Evolutionary conservation across 192 early-diverging fungal species (phyloP), one percentile per base, ranked within the genome.

Genomic region (Radiomyces spectabilis): DNA sequence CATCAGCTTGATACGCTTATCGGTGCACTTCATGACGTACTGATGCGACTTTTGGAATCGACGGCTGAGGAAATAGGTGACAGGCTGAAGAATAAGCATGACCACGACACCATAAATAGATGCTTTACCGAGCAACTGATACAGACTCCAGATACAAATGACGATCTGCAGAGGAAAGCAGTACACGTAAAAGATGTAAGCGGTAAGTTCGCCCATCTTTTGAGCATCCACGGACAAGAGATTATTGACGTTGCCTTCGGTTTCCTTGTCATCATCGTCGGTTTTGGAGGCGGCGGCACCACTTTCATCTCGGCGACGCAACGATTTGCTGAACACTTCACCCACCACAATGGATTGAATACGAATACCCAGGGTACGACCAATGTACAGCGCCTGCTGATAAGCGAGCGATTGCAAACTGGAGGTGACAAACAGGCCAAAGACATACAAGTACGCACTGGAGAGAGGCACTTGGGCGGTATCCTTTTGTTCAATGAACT

Each of bases 1-100:
- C 41, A 90, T 80, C 53, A 83, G 73, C 9, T 82, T 79, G 49
- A 96, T 73, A 19, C 93, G 82, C 57, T 86, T 82, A 66, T 96
- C 93, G 35, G 74, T 80, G 21, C 69, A 65, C 2, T 46, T 49
- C 75, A 80, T 75, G 35, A 82, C 71, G 2, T 72, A 47, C 56
- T 67, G 84, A 34, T 74, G 56, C 2, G 27, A 43, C n/a, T 49
- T 32, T 51, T 85, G 65, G 72, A 70, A 80, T 30, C 61, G 60
- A 45, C 66, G 62, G 40, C 74, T 65, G 21, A 80, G 57, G 41
- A 76, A 51, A 60, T 61, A 67, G 35, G 72, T 61, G 40, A 85
- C 48, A 50, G 86, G 85, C 34, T 82, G 85, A 24, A 77, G 71
- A 13, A 84, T 32, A 6, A 84, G 61, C 15, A 91, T 84, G 21